These are phyloP conservation scores for Linnemannia schmuckeri DNA, from an alignment of 192 early-diverging fungal genomes.

Conservation along the genomic window DNA sequence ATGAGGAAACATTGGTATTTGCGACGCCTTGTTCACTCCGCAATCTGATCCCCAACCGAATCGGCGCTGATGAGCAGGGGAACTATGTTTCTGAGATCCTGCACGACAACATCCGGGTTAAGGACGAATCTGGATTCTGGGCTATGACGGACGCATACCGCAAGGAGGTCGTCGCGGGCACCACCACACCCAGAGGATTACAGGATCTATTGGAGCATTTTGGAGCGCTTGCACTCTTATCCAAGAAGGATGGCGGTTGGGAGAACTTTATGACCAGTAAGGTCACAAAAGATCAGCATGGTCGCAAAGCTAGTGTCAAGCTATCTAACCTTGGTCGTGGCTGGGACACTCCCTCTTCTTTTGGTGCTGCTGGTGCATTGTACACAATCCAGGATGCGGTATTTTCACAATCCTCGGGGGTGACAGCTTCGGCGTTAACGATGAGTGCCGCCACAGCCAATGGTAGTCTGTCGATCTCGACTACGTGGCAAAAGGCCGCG, in stretches of 20 bases:
- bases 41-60: conserved; percentile 10
- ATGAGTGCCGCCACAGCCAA: conserved; percentile 41
- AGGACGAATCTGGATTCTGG: conserved; percentile 27
- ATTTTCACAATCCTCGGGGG: conserved; percentile 50
- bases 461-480: conserved; percentile 15
- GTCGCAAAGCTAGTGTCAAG: conserved; percentile 42
- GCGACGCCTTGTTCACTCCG: conserved; percentile 47
- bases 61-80: conserved; percentile 26
- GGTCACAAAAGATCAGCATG: conserved; percentile 51
- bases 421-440: conserved; percentile 49
- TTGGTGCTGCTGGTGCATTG: background rate
- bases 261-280: conserved; percentile 38
- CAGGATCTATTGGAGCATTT: conserved; percentile 51
- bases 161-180: conserved; percentile 16
- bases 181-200: conserved; percentile 20
- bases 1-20: conserved; percentile 38
- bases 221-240: conserved; percentile 32
- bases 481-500: conserved; percentile 44
- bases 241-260: conserved; percentile 40
- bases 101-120: conserved; percentile 18
- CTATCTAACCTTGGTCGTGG: conserved; percentile 42
- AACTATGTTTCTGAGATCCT: conserved; percentile 50
- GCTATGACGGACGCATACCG: conserved; percentile 21
- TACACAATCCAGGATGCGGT: conserved; percentile 16
- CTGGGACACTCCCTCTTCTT: background rate